Conservation (phyloP, 192 early-diverging fungal genomes). For the Backusella australiensis region DNA sequence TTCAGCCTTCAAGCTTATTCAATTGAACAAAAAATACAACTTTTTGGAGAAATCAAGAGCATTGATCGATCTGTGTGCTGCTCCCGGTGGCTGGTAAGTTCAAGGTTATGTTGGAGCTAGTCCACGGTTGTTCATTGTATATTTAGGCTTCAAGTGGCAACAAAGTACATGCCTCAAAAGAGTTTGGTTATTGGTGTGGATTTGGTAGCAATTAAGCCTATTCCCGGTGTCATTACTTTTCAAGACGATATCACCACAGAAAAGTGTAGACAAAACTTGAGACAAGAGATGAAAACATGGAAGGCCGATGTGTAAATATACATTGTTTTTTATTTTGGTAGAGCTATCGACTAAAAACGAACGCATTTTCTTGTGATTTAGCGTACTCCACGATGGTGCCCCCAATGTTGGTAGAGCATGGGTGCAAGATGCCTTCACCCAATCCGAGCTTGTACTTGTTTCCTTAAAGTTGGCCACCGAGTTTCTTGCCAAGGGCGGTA, state of each 20-base stretch:
- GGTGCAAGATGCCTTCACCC: constrained; percentile 95
- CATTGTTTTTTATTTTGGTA: not conserved
- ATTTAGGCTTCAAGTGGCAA: constrained; percentile 84
- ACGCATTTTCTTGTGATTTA: constrained; percentile 20
- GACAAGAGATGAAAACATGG: constrained; percentile 94
- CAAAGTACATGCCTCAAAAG: constrained; percentile 97
- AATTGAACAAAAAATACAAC: constrained; percentile 99
- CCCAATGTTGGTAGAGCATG: constrained; percentile 97
- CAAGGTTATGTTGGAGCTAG: too few relatives aligned
- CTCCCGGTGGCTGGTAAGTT: constrained; percentile 91
- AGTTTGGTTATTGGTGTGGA: constrained; percentile 96
- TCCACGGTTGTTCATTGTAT: not conserved
- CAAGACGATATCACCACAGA: constrained; percentile 96
- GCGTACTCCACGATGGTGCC: constrained; percentile 97
- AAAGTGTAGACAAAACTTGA: constrained; percentile 83
- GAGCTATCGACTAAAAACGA: not conserved
- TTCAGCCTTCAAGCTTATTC: constrained; percentile 99
- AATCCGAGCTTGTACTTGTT: constrained; percentile 90
- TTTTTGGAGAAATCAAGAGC: constrained; percentile 87
- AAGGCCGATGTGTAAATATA: constrained; percentile 89
- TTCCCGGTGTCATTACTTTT: constrained; percentile 93
- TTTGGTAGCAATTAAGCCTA: constrained; percentile 93
- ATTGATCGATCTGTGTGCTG: constrained; percentile 96
- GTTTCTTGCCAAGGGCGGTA: constrained; percentile 88
- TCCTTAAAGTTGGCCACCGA: constrained; percentile 92